Evolutionary conservation across 345 rosid genomes (phyloP).

Genomic region (Limnanthes douglasii): DNA sequence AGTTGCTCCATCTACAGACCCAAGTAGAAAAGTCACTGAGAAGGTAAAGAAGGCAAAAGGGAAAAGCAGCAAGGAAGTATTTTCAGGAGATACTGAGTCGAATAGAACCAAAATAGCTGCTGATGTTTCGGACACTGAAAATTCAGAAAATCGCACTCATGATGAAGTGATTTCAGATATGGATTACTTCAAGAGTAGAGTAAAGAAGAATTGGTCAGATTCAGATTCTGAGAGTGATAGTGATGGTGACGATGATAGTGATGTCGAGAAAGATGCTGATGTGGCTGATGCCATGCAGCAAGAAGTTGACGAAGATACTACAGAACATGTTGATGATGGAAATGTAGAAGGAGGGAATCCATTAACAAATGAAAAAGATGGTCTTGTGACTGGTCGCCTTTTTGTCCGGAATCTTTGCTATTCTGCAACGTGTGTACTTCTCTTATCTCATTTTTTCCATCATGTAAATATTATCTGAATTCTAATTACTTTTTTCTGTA

Average conservation of each 20-base stretch:
- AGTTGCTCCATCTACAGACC: conserved; percentile 16
- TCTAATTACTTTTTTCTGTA: conserved; percentile 1
- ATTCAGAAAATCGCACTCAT: conserved; percentile 13
- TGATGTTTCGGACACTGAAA: conserved; percentile 16
- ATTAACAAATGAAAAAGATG: conserved; percentile 17
- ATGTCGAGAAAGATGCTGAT: conserved; percentile 2
- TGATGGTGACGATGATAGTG: conserved; percentile 7
- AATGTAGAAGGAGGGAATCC: conserved; percentile 15
- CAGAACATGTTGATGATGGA: conserved; percentile 25
- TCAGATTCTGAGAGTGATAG: conserved; percentile 23
- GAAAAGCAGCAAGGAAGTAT: conserved; percentile 11
- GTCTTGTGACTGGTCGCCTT: conserved; percentile 45
- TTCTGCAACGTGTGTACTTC: conserved; percentile 32
- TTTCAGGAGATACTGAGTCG: conserved; percentile 11
- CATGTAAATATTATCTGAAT: conserved; percentile 1
- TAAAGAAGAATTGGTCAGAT: conserved; percentile 60
- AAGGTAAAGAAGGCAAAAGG: conserved; percentile 15
- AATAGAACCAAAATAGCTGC: conserved; percentile 8
- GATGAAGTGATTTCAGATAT: conserved; percentile 52
- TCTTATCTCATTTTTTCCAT: conserved; percentile 1
- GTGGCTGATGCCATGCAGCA: conserved; percentile 8
- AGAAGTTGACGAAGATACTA: conserved; percentile 15
- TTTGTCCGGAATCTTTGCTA: conserved; percentile 82
- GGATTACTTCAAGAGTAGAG: conserved; percentile 87
- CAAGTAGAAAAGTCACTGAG: conserved; percentile 8